Conservation (phyloP, 176 grass and related monocot genomes). For the Paspalum vaginatum region DNA sequence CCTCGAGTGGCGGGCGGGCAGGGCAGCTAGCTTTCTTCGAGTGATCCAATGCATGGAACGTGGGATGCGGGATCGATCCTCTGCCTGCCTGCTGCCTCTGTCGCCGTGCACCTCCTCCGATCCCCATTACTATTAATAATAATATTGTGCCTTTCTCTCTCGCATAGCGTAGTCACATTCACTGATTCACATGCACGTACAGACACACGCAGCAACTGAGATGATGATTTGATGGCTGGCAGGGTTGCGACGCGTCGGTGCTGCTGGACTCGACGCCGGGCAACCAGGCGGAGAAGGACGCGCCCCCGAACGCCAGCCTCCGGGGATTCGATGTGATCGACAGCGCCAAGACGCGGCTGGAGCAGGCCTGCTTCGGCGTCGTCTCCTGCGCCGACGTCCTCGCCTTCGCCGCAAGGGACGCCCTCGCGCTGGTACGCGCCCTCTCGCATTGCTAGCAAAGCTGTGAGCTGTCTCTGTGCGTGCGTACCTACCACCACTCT, state of each 20-base stretch:
- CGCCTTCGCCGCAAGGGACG: constrained; percentile 67
- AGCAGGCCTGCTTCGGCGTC: constrained; percentile 53
- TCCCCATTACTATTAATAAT: too few species aligned
- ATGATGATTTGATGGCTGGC: too few species aligned
- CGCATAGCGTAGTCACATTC: too few species aligned
- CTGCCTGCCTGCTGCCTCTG: constrained; percentile 9
- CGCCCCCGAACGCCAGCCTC: constrained; percentile 53
- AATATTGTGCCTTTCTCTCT: background rate
- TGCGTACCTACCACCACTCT: too few species aligned
- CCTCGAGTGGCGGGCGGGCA: background rate
- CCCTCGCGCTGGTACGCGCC: constrained; percentile 51
- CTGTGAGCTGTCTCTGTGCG: too few species aligned
- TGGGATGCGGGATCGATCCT: background rate
- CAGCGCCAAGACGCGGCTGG: constrained; percentile 56
- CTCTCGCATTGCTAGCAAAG: too few species aligned
- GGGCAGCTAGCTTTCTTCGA: too few species aligned
- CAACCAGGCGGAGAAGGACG: constrained; percentile 72
- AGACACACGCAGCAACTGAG: too few species aligned
- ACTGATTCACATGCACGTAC: too few species aligned
- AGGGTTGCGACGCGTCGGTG: constrained; percentile 62
- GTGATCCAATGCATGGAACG: constrained; percentile 45
- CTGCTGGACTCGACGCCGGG: constrained; percentile 51
- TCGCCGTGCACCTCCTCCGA: constrained; percentile 1
- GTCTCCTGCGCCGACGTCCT: constrained; percentile 75
- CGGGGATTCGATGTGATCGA: constrained; percentile 62